phyloP scores from a whole-genome alignment of 306 rosid genomes.

The Quercus engelmannii region DNA sequence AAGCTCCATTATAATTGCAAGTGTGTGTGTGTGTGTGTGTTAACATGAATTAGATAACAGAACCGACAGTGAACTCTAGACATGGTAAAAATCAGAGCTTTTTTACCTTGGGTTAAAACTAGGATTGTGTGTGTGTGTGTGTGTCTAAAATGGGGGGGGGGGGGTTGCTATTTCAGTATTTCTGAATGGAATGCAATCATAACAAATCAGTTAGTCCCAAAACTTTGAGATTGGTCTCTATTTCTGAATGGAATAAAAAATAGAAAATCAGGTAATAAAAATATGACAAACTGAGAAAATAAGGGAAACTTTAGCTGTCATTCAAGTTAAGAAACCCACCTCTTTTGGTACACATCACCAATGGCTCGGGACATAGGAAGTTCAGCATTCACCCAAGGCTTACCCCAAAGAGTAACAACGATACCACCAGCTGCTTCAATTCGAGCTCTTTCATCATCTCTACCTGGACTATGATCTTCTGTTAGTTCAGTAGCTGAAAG shows the following conservation, averaged over 20 bases:
- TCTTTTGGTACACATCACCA: conserved; percentile 1
- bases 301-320: background rate
- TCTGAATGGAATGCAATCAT: background rate
- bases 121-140: too few species aligned
- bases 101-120: background rate
- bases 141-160: too few species aligned
- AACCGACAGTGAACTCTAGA: background rate
- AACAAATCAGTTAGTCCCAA: too few species aligned
- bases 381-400: background rate
- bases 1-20: background rate
- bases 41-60: background rate
- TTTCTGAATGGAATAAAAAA: background rate
- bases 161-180: background rate
- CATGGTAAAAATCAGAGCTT: background rate
- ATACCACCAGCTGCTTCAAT: conserved; percentile 7
- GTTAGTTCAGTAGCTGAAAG: background rate
- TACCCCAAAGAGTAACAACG: background rate
- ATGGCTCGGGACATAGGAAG: conserved; percentile 1
- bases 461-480: background rate
- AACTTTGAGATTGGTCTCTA: background rate
- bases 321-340: background rate
- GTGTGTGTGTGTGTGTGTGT: background rate
- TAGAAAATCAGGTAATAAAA: background rate
- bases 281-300: background rate
- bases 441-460: conserved; percentile 8